Percentiles rank a stretch among this genome's conserved stretches.
These are phyloP conservation scores for Triticum monococcum DNA, from an alignment of 176 grass and related monocot species.

Conservation along the genomic window DNA sequence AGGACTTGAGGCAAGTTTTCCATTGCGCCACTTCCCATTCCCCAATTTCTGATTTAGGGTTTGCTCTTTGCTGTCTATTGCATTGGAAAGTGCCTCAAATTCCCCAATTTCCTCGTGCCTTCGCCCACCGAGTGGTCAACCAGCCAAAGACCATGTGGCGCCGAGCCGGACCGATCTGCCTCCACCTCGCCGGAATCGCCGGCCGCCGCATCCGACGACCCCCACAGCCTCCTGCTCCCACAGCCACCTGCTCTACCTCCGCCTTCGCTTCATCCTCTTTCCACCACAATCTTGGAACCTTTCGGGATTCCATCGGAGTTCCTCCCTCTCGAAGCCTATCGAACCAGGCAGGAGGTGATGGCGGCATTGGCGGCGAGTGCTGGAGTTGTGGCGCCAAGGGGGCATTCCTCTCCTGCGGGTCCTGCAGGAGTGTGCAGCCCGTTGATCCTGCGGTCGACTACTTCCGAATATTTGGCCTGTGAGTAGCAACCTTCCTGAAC, in stretches of 20 bases:
- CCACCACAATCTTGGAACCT: neutral
- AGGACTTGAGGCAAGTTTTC: too few relatives aligned
- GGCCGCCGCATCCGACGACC: neutral
- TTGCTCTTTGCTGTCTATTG: too few relatives aligned
- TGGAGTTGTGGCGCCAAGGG: constrained; percentile 70
- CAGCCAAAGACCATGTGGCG: constrained; percentile 33
- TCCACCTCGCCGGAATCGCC: neutral
- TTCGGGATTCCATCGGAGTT: neutral
- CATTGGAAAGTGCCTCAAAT: too few relatives aligned
- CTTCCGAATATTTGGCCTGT: constrained; percentile 90
- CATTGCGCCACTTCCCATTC: too few relatives aligned
- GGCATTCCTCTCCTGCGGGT: constrained; percentile 75
- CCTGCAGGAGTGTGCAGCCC: constrained; percentile 80
- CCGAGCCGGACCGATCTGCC: constrained; percentile 20
- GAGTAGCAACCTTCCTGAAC: constrained; percentile 27
- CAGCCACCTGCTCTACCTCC: neutral
- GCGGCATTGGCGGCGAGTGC: constrained; percentile 26
- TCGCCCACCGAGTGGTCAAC: neutral
- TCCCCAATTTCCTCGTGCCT: neutral
- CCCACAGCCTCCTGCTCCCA: neutral
- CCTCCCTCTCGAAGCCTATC: constrained; percentile 32
- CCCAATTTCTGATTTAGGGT: too few relatives aligned
- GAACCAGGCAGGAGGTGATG: neutral
- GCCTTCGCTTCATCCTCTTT: neutral
- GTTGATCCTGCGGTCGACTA: constrained; percentile 66